A percentile compares a stretch with the other conserved stretches of the same genome.
Conservation (phyloP, 441 rosid genomes). For the Cnidoscolus chayamansa region DNA sequence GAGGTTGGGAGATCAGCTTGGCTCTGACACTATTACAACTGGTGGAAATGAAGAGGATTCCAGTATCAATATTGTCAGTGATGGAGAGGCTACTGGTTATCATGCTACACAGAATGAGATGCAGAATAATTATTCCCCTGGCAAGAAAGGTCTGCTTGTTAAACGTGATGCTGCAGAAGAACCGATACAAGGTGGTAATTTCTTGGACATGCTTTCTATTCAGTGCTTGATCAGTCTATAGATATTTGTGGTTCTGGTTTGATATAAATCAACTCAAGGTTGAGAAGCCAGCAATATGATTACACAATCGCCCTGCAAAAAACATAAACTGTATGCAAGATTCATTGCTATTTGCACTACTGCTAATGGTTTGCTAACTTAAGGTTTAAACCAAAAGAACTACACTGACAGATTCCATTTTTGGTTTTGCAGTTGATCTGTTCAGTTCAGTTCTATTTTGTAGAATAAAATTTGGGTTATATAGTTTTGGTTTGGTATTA, state of each 20-base stretch:
- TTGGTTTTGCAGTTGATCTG: no score
- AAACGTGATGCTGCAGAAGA: slow-evolving; percentile 38
- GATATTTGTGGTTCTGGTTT: neutral
- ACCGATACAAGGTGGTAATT: slow-evolving; percentile 38
- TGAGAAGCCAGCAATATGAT: neutral
- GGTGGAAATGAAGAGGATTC: slow-evolving; percentile 59
- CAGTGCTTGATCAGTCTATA: neutral
- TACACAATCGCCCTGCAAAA: neutral
- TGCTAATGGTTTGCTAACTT: no score
- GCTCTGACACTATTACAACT: slow-evolving; percentile 36
- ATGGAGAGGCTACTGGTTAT: slow-evolving; percentile 51
- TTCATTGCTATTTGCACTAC: no score
- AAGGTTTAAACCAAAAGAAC: no score
- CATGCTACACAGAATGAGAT: slow-evolving; percentile 36
- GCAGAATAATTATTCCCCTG: slow-evolving; percentile 34
- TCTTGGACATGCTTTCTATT: slow-evolving; percentile 10
- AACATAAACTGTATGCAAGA: no score
- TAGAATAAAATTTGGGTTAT: no score
- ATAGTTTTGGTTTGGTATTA: no score
- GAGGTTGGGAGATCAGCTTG: slow-evolving; percentile 68
- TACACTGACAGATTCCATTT: no score
- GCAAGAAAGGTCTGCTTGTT: slow-evolving; percentile 41
- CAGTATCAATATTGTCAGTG: slow-evolving; percentile 57
- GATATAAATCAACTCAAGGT: neutral
- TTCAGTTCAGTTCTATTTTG: no score